Base-by-base conservation (phyloP, 78 protist genomes). In the Dictyostelium brefeldianum region DNA sequence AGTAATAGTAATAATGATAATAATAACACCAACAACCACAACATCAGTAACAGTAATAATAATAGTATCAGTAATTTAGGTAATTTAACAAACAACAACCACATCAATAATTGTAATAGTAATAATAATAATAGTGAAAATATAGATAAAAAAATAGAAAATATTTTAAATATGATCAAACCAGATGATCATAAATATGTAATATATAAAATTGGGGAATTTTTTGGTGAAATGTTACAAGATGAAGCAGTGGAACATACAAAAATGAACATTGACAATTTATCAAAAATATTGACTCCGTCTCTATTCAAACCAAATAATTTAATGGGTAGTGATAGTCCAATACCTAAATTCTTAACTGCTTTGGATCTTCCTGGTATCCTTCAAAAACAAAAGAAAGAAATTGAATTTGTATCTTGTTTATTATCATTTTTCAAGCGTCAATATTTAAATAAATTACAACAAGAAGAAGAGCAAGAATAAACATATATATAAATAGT, bases 231-330 rank as follows among this genome's bases (percentile, higher is more conserved):
- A 11, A 43, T 87, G 27, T 18, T 87, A 25, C 78, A 77, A 29
- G 57, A 25, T 0, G 79, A 77, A 6, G 29, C 15, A 6, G 36
- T 77, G 7, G 36, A 2, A 25, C 14, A 48, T 12, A 77, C 93
- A 65, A 87, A 87, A 50, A 87, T 87, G 62, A 57, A 43, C 22
- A n/a, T 77, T 11, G 93, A 87, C 6, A 87, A 41, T 29, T 17
- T 87, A 65, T 47, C 93, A 53, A 77, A n/a, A 54, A 78, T 87
- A 17, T 22, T 87, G 14, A 77, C 93, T 12, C 93, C 93, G 64
- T 75, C 93, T 11, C 14, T 87, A 10, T 87, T 87, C 22, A 56
- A 77, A 59, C 70, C 70, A 51, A 41, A 14, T 9, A 27, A 67
- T 67, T 27, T 67, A 27, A 17, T 17, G 0, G 75, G 75, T 31